These are phyloP conservation scores for Lichtheimia ramosa DNA, from an alignment of 371 early-diverging fungal species.

Conservation along the genomic window DNA sequence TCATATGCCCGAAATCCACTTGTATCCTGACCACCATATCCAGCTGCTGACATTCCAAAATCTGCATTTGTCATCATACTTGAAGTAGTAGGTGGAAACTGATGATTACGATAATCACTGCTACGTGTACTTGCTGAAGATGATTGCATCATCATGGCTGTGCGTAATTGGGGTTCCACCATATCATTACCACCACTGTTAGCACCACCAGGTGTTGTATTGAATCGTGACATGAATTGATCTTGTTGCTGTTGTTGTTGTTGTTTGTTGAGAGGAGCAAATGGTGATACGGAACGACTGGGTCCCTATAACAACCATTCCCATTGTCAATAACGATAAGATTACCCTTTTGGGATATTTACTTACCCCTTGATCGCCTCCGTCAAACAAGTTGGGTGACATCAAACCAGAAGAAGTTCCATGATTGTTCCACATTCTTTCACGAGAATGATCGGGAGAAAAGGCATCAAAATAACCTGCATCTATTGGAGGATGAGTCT, in stretches of 20 bases:
- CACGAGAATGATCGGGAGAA: neutral
- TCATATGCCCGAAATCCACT: too few species aligned
- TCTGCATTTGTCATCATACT: too few species aligned
- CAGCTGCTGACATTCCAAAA: too few species aligned
- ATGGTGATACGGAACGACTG: constrained; percentile 7
- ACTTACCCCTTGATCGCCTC: too few species aligned
- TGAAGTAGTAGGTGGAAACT: too few species aligned
- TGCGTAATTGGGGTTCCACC: constrained; percentile 1
- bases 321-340: neutral
- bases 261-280: constrained; percentile 4
- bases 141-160: constrained; percentile 8
- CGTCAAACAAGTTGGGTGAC: too few species aligned
- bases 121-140: constrained; percentile 8
- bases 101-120: neutral
- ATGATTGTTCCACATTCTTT: constrained; percentile 6
- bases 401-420: too few species aligned
- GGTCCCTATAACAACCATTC: neutral
- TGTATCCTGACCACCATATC: too few species aligned
- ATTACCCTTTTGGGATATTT: too few species aligned
- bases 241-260: constrained; percentile 7
- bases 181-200: too few species aligned
- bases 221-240: constrained; percentile 8
- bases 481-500: too few species aligned
- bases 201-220: neutral
- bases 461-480: constrained; percentile 8